These are phyloP conservation scores for Tricladium varicosporioides DNA, from an alignment of 2,329 filamentous ascomycete species.

Conservation along the genomic window DNA sequence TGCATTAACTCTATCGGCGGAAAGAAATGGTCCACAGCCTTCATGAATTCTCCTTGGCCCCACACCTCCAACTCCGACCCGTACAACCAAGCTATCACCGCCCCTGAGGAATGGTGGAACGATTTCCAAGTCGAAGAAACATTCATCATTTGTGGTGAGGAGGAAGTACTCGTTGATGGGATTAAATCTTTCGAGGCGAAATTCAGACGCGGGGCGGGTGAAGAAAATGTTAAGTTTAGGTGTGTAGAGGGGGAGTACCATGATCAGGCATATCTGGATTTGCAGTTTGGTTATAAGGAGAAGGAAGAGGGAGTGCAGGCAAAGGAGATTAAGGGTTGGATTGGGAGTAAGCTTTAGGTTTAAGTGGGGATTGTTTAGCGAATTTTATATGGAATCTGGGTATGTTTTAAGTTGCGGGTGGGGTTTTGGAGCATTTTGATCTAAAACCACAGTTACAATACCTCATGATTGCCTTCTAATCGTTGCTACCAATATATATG, in stretches of 20 bases:
- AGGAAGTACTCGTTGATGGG: constrained; percentile 55
- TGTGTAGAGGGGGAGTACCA: constrained; percentile 27
- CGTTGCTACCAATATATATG: too few species aligned
- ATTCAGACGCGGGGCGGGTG: constrained; percentile 3
- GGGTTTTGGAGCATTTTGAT: too few species aligned
- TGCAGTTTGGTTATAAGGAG: constrained; percentile 23
- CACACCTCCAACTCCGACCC: constrained; percentile 37
- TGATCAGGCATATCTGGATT: constrained; percentile 25
- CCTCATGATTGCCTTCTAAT: too few species aligned
- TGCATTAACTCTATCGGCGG: constrained; percentile 42
- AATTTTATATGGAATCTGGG: too few species aligned
- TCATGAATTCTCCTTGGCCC: constrained; percentile 38
- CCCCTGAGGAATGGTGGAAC: constrained; percentile 52
- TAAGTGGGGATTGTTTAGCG: not conserved
- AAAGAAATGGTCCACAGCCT: constrained; percentile 46
- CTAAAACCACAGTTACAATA: too few species aligned
- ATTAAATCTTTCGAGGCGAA: constrained; percentile 40
- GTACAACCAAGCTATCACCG: constrained; percentile 52
- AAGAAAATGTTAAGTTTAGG: constrained; percentile 16
- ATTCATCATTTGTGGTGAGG: constrained; percentile 29
- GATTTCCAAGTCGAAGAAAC: constrained; percentile 31
- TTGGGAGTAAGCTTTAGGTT: constrained; percentile 22
- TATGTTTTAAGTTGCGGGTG: too few species aligned
- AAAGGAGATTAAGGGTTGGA: constrained; percentile 26
- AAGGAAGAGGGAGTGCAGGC: constrained; percentile 24